A percentile compares a stretch with the other conserved stretches of the same genome.
These are phyloP conservation scores for Aspergillus aculeatinus DNA, from an alignment of 2,329 filamentous ascomycete species.

Conservation along the genomic window DNA sequence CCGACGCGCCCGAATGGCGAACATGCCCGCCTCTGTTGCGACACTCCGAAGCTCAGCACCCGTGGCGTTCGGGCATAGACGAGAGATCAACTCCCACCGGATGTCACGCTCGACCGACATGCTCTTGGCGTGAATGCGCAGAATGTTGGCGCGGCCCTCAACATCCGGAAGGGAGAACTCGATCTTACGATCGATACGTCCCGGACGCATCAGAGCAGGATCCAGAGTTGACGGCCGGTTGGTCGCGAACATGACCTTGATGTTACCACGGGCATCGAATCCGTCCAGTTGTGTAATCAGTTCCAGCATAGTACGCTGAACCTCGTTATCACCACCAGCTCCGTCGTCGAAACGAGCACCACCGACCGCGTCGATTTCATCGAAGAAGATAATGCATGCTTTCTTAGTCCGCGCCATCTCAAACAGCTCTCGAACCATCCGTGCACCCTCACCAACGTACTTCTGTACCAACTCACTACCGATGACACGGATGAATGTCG, in stretches of 20 bases:
- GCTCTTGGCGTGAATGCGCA: conserved; percentile 97
- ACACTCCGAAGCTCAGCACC: conserved; percentile 95
- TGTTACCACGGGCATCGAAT: conserved; percentile 94
- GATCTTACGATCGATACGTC: conserved; percentile 97
- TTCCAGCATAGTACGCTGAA: conserved; percentile 97
- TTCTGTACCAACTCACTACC: conserved; percentile 98
- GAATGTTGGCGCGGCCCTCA: conserved; percentile 94
- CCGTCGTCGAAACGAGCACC: conserved; percentile 96
- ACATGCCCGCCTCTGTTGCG: conserved; percentile 98
- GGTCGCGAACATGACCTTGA: conserved; percentile 99
- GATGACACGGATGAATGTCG: conserved; percentile 98
- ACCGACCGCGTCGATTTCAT: conserved; percentile 95
- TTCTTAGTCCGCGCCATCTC: conserved; percentile 99
- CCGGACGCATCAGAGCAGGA: conserved; percentile 94
- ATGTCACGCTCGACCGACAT: conserved; percentile 99
- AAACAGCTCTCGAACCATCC: conserved; percentile 98
- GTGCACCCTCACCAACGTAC: conserved; percentile 95
- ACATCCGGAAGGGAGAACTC: conserved; percentile 97
- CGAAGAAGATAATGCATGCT: conserved; percentile 99
- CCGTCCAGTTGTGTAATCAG: conserved; percentile 95
- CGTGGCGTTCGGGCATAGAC: conserved; percentile 94
- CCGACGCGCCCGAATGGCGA: conserved; percentile 86
- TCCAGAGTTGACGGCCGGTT: conserved; percentile 94
- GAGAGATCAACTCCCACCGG: conserved; percentile 96
- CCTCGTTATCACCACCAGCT: conserved; percentile 94